phyloP scores from a whole-genome alignment of 2,329 filamentous ascomycete genomes.

The Cadophora sp. region DNA sequence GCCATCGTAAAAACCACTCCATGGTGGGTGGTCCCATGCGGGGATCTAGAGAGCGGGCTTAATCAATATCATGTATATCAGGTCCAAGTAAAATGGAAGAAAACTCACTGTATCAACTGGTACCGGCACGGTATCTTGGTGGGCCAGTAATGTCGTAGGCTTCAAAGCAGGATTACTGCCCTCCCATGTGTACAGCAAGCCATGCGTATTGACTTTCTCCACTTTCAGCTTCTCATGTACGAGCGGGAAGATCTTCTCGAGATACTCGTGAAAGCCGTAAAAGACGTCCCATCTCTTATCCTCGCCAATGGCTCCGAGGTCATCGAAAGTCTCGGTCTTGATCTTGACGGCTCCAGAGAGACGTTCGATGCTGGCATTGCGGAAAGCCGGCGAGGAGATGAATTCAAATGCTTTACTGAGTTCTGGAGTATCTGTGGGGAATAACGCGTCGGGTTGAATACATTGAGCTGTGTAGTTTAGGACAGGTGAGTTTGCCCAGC shows the following conservation, averaged over 20 bases:
- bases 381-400: constrained; percentile 14
- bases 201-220: constrained; percentile 20
- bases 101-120: constrained; percentile 15
- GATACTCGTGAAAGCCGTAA: constrained; percentile 17
- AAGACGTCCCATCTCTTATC: constrained; percentile 20
- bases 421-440: constrained; percentile 11
- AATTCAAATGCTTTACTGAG: constrained; percentile 14
- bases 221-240: constrained; percentile 26
- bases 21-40: constrained; percentile 61
- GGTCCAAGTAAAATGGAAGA: background rate
- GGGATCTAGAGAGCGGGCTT: constrained; percentile 36
- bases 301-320: constrained; percentile 13
- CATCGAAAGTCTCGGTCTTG: constrained; percentile 21
- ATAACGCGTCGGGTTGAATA: constrained; percentile 14
- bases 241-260: constrained; percentile 14
- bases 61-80: background rate
- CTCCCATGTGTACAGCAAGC: constrained; percentile 15
- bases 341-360: constrained; percentile 19
- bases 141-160: constrained; percentile 13
- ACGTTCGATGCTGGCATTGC: constrained; percentile 16
- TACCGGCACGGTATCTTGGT: constrained; percentile 52
- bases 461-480: constrained; percentile 16
- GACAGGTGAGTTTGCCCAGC: background rate
- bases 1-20: constrained; percentile 57
- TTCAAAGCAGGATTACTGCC: constrained; percentile 13